Base-by-base conservation (phyloP, 345 rosid genomes). In the Carallia brachiata region DNA sequence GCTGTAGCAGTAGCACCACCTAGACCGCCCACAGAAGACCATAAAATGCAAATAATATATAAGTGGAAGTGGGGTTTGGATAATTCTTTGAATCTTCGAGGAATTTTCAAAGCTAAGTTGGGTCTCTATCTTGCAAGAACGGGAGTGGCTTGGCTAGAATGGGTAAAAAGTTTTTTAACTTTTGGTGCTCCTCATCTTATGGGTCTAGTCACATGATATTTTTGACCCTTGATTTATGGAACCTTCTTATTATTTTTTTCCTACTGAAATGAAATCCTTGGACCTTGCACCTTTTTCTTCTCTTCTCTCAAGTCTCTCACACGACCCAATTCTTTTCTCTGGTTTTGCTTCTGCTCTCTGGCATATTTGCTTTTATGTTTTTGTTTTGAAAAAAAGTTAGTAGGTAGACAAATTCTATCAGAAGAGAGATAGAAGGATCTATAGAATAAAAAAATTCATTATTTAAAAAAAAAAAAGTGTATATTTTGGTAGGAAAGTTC, bases 151-250 rank as follows among this genome's bases (percentile, higher is more conserved):
- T 8, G 34, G 50, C 50, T 44, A 47, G 18, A 62, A 68, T 57
- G 62, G 10, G 44, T 54, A 71, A 32, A 65, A 50, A 0, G 3
- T 0, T 55, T 47, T 23, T 54, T 37, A 62, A 28, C 53, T 44
- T 34, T 44, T 52, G 73, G 32, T 27, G 62, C 59, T 65, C 74
- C 84, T 78, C 63, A 64, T 81, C 73, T 84, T 79, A 72, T 73
- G 85, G 86, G 92, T 79, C 73, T 65, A 52, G 66, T 82, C 87
- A 87, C 90, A 82, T 77, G 85, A 84, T 72, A 79, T 77, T 44
- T 44, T 44, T 84, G 88, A 80, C 96, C 94, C 94, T 88, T 90
- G 92, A 92, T 92, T 90, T 90, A 77, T 81, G 91, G 94, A 88
- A 88, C 84, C 92, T 92, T 92, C 90, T 88, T 79, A 78, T 81